phyloP scores from a whole-genome alignment of 176 grass and related monocot genomes.

The Carex littledalei region DNA sequence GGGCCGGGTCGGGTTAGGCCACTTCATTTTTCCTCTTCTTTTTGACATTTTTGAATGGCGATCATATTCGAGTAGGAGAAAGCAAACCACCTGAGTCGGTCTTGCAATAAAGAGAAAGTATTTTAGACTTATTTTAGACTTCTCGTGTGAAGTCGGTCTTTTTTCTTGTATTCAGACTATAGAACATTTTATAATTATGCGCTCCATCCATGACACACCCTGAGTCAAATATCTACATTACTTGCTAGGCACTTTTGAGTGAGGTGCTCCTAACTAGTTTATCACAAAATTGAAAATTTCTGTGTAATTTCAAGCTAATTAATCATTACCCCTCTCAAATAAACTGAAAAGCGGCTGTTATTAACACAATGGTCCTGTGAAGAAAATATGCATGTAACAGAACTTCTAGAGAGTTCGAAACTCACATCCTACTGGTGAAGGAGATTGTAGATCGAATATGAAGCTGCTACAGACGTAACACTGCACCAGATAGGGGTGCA shows the following conservation, averaged over 20 bases:
- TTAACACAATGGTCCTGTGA: background rate
- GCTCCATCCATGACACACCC: background rate
- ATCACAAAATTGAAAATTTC: too few species aligned
- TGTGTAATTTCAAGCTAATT: too few species aligned
- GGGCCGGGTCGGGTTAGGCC: too few species aligned
- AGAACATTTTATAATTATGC: background rate
- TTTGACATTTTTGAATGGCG: background rate
- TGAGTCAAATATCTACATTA: background rate
- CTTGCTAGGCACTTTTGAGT: background rate
- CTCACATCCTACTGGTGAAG: background rate
- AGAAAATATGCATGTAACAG: background rate
- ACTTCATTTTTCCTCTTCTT: background rate
- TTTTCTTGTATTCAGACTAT: background rate
- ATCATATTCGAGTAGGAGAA: background rate
- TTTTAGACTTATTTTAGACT: background rate
- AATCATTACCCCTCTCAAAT: too few species aligned
- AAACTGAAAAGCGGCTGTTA: background rate
- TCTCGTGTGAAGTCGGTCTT: background rate
- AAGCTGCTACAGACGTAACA: too few species aligned
- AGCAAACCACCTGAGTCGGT: background rate
- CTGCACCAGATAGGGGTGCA: too few species aligned
- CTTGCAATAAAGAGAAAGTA: background rate
- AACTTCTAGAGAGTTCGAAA: background rate
- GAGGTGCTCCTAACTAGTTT: background rate
- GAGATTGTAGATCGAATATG: background rate